phyloP scores from a whole-genome alignment of 345 rosid genomes.

The Cochlearia excelsa region DNA sequence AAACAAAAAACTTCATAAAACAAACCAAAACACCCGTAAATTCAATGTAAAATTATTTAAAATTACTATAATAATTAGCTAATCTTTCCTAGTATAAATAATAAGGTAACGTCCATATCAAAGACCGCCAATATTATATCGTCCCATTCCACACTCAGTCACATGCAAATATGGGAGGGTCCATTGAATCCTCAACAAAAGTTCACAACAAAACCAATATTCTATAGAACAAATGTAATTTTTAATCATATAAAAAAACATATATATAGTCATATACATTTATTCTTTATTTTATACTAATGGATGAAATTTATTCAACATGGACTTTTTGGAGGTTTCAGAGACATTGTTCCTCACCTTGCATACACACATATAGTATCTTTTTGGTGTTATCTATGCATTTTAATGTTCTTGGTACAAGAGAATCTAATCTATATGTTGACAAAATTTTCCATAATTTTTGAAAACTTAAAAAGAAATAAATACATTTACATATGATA shows the following conservation, averaged over 20 bases:
- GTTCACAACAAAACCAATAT: slow-evolving; percentile 33
- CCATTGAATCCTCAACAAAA: slow-evolving; percentile 38
- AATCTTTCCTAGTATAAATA: too few relatives aligned
- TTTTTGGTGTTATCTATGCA: slow-evolving; percentile 35
- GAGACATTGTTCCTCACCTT: slow-evolving; percentile 35
- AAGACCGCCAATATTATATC: slow-evolving; percentile 32
- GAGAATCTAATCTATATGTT: slow-evolving; percentile 33
- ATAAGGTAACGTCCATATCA: slow-evolving; percentile 30
- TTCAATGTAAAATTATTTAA: too few relatives aligned
- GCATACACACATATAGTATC: slow-evolving; percentile 39
- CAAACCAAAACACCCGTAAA: too few relatives aligned
- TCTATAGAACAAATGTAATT: slow-evolving; percentile 21
- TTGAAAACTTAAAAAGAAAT: slow-evolving; percentile 5
- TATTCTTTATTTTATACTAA: slow-evolving; percentile 6
- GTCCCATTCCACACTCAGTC: slow-evolving; percentile 35
- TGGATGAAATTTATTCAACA: slow-evolving; percentile 27
- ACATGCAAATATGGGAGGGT: slow-evolving; percentile 40
- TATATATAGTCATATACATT: neutral
- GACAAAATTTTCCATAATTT: slow-evolving; percentile 18
- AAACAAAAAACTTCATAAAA: too few relatives aligned
- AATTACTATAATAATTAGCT: too few relatives aligned
- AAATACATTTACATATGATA: neutral
- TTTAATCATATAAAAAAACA: slow-evolving; percentile 17
- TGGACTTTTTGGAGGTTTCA: slow-evolving; percentile 37
- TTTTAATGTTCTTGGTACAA: slow-evolving; percentile 32